Evolutionary conservation across 176 grass and related monocot genomes (phyloP).

Genomic region (Miscanthus lutarioriparius): DNA sequence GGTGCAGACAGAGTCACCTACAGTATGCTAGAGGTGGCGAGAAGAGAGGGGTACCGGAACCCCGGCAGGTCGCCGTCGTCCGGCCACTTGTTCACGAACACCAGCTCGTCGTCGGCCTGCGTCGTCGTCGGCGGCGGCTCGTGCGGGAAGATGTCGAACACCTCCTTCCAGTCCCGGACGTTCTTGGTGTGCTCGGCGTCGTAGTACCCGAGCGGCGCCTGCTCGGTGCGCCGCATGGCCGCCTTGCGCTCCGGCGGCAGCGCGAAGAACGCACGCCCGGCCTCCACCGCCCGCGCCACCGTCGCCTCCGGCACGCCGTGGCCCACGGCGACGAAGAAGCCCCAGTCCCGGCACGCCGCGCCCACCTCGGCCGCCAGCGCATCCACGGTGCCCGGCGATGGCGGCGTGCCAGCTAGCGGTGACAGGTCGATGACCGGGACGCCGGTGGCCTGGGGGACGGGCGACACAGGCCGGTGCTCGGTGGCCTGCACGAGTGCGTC

Average conservation of each 20-base stretch:
- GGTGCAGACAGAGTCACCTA: too few species aligned
- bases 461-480: constrained; percentile 54
- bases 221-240: constrained; percentile 57
- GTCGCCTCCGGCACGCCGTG: constrained; percentile 52
- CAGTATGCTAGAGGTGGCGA: not conserved
- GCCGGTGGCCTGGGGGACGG: constrained; percentile 37
- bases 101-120: constrained; percentile 25
- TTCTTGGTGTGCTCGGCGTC: constrained; percentile 86
- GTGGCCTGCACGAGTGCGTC: constrained; percentile 52
- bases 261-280: constrained; percentile 60
- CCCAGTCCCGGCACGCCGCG: constrained; percentile 70
- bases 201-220: constrained; percentile 66
- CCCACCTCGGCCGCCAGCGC: constrained; percentile 51
- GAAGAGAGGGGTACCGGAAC: constrained; percentile 22
- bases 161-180: constrained; percentile 97
- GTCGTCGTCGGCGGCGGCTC: not conserved
- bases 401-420: constrained; percentile 21
- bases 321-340: constrained; percentile 82
- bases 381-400: not conserved
- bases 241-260: constrained; percentile 44
- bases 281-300: constrained; percentile 32
- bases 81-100: constrained; percentile 77
- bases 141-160: constrained; percentile 67
- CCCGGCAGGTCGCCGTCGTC: constrained; percentile 31
- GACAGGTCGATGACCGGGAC: constrained; percentile 80